Evolutionary conservation across 1,284 basidiomycete genomes (phyloP).

Genomic region (Moesziomyces sp.): DNA sequence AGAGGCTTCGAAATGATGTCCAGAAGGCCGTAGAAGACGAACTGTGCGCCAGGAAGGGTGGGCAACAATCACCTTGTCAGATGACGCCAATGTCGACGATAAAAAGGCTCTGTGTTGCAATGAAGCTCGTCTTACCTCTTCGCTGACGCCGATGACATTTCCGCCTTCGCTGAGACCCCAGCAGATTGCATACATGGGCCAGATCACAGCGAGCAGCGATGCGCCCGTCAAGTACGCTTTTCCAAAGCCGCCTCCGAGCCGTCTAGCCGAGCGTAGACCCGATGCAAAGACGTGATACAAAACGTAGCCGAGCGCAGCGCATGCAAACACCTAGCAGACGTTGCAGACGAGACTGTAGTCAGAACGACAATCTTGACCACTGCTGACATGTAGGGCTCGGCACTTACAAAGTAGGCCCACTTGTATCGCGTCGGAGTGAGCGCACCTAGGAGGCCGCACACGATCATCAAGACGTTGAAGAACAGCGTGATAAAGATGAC

Average conservation of each 20-base stretch:
- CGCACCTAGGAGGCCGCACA: constrained; percentile 72
- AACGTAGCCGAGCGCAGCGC: constrained; percentile 69
- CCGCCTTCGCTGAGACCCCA: constrained; percentile 73
- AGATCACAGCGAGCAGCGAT: constrained; percentile 49
- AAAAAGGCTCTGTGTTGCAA: too few relatives aligned
- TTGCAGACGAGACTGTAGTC: too few relatives aligned
- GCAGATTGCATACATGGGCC: constrained; percentile 61
- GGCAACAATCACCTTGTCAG: neutral
- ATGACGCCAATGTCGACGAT: too few relatives aligned
- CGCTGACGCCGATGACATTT: constrained; percentile 69
- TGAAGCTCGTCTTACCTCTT: constrained; percentile 14
- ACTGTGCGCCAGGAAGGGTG: constrained; percentile 38
- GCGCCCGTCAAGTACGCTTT: constrained; percentile 69
- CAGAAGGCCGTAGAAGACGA: constrained; percentile 74
- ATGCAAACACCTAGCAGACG: constrained; percentile 65
- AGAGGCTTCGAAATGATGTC: constrained; percentile 72
- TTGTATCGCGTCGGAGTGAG: constrained; percentile 73
- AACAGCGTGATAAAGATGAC: constrained; percentile 73
- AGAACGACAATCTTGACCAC: too few relatives aligned
- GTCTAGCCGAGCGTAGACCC: constrained; percentile 67
- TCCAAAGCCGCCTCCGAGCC: constrained; percentile 68
- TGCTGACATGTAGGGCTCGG: too few relatives aligned
- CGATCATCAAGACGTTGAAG: constrained; percentile 70
- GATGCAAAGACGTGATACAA: constrained; percentile 63
- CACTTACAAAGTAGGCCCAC: constrained; percentile 68